Conservation (phyloP, 768 basidiomycete genomes). For the Scleroderma bovista region DNA sequence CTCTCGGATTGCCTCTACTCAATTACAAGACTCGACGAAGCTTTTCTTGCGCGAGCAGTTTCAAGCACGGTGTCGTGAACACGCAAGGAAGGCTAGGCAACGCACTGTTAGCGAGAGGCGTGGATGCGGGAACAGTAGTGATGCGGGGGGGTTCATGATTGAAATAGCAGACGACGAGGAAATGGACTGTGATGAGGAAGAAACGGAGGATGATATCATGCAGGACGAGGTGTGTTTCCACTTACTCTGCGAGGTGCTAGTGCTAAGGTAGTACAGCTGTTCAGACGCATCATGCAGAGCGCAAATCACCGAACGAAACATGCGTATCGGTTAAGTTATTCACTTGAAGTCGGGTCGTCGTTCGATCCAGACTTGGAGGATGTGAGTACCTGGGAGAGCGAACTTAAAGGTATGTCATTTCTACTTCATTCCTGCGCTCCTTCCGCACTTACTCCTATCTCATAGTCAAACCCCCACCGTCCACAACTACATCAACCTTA, state of each 20-base stretch:
- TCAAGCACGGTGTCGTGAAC: conserved; percentile 55
- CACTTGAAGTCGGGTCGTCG: conserved; percentile 66
- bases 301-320: conserved; percentile 45
- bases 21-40: conserved; percentile 42
- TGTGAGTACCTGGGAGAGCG: conserved; percentile 52
- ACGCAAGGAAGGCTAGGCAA: conserved; percentile 42
- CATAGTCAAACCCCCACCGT: not conserved
- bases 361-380: conserved; percentile 73
- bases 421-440: too few relatives aligned
- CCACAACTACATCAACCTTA: not conserved
- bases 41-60: conserved; percentile 55
- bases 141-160: conserved; percentile 19
- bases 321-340: conserved; percentile 58
- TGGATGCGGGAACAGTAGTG: conserved; percentile 38
- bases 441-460: not conserved
- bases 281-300: conserved; percentile 57
- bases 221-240: conserved; percentile 50
- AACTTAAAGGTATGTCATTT: conserved; percentile 37
- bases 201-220: conserved; percentile 54
- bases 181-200: conserved; percentile 50
- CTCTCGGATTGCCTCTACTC: not conserved
- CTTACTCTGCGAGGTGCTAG: not conserved
- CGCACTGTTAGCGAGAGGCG: conserved; percentile 40
- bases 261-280: conserved; percentile 42
- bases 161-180: conserved; percentile 32